Evolutionary conservation across 2,329 filamentous ascomycete species (phyloP).

Genomic region (Curvularia eragrostidis): DNA sequence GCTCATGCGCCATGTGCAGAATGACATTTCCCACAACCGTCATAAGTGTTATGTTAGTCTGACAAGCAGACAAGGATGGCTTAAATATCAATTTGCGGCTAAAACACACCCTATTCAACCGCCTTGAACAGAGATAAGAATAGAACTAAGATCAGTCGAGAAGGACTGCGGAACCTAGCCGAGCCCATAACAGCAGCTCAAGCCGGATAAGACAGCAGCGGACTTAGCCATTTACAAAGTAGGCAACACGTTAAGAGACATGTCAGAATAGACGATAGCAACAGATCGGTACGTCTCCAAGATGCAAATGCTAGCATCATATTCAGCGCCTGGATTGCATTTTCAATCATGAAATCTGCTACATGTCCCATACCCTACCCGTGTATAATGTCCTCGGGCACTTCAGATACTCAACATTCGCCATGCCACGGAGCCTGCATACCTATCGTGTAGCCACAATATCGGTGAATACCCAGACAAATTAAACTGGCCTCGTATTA

Average conservation of each 20-base stretch:
- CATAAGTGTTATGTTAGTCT: neutral
- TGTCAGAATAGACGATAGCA: neutral
- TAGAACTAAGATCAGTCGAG: conserved; percentile 22
- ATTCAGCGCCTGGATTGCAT: neutral
- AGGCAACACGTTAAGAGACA: neutral
- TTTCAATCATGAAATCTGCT: neutral
- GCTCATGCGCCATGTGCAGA: conserved; percentile 2
- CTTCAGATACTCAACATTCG: neutral
- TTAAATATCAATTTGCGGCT: conserved; percentile 36
- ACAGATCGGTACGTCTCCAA: neutral
- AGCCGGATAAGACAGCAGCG: neutral
- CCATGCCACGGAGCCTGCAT: neutral
- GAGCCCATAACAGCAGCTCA: conserved; percentile 1
- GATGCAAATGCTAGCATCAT: neutral
- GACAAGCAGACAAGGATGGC: conserved; percentile 19
- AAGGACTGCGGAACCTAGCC: conserved; percentile 13
- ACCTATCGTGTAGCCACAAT: conserved; percentile 16
- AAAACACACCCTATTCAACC: conserved; percentile 27
- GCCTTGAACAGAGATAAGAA: conserved; percentile 27
- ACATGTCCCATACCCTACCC: neutral
- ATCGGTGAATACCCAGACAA: conserved; percentile 13
- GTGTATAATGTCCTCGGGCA: neutral
- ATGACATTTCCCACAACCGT: neutral
- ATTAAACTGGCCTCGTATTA: conserved; percentile 20
- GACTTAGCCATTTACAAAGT: neutral